Evolutionary conservation across 352 stramenopile genomes (phyloP).

Genomic region (Globisporangium uncinulatum): DNA sequence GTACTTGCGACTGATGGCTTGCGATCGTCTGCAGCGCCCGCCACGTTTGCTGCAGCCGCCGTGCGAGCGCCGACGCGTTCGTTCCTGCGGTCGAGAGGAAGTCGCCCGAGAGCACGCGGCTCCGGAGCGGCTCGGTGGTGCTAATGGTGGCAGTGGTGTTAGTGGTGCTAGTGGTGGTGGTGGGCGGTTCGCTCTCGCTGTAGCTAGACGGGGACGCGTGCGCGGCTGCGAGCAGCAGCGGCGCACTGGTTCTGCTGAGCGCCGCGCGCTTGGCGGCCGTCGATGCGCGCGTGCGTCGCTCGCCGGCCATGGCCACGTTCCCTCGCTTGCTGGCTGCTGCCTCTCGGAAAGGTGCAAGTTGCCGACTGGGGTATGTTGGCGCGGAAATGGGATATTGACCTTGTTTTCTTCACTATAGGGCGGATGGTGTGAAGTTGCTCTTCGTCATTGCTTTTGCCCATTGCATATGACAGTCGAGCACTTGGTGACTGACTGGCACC

Average conservation of each 20-base stretch:
- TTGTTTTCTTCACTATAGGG: not conserved
- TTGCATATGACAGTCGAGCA: too few species aligned
- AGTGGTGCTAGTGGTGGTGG: too few species aligned
- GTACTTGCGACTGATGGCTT: constrained; percentile 18
- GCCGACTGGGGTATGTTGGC: constrained; percentile 1
- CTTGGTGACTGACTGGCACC: too few species aligned
- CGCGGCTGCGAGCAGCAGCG: not conserved
- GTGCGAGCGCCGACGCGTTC: constrained; percentile 36
- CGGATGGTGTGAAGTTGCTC: not conserved
- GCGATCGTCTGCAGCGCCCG: constrained; percentile 29
- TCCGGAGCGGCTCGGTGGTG: not conserved
- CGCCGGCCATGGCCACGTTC: not conserved
- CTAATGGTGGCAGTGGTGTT: not conserved
- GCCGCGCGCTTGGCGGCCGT: constrained; percentile 10
- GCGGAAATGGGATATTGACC: not conserved
- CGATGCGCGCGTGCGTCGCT: constrained; percentile 10
- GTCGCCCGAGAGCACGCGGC: constrained; percentile 9
- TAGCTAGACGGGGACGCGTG: too few species aligned
- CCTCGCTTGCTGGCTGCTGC: not conserved
- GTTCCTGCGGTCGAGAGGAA: constrained; percentile 24
- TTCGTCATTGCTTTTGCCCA: not conserved
- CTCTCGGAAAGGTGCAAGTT: not conserved
- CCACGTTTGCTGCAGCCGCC: constrained; percentile 51
- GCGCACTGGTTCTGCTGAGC: too few species aligned
- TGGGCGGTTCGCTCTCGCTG: too few species aligned